Conservation (phyloP, 2,329 filamentous ascomycete genomes). For the Simplicillium sp. region DNA sequence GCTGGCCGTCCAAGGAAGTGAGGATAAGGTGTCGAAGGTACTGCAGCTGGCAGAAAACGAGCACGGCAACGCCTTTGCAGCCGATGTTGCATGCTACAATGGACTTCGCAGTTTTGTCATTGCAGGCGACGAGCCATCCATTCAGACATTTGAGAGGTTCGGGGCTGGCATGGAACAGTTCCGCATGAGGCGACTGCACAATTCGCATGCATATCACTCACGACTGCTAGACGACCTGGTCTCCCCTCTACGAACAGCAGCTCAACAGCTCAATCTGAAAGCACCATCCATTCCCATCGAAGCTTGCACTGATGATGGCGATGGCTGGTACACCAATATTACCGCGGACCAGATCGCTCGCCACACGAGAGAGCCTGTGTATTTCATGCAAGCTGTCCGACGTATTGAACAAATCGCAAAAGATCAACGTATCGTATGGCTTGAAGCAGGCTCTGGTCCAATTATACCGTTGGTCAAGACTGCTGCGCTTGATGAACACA, state of each 20-base stretch:
- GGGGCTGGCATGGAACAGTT: slow-evolving; percentile 3
- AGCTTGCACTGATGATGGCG: background rate
- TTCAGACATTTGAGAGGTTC: slow-evolving; percentile 16
- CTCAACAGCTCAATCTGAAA: slow-evolving; percentile 3
- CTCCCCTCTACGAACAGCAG: slow-evolving; percentile 14
- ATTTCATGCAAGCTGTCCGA: slow-evolving; percentile 30
- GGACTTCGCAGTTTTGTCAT: slow-evolving; percentile 31
- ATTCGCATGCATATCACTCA: slow-evolving; percentile 40
- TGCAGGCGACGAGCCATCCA: slow-evolving; percentile 22
- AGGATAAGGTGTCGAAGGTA: slow-evolving; percentile 2
- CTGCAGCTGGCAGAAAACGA: slow-evolving; percentile 13
- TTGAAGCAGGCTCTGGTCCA: slow-evolving; percentile 31
- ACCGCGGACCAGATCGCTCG: slow-evolving; percentile 19
- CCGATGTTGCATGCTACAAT: slow-evolving; percentile 32
- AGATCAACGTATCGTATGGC: slow-evolving; percentile 18
- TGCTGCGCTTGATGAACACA: too few species aligned
- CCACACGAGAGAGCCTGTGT: slow-evolving; percentile 34
- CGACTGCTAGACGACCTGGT: slow-evolving; percentile 25
- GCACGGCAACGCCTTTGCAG: background rate
- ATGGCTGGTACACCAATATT: background rate
- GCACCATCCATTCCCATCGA: slow-evolving; percentile 6
- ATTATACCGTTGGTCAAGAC: slow-evolving; percentile 20
- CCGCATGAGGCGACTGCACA: slow-evolving; percentile 27
- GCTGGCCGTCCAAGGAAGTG: slow-evolving; percentile 25
- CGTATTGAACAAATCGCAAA: slow-evolving; percentile 23